Evolutionary conservation across 108 stramenopile species (phyloP), one percentile per base, ranked within the genome.

Genomic region (Stephanodiscus triporus): DNA sequence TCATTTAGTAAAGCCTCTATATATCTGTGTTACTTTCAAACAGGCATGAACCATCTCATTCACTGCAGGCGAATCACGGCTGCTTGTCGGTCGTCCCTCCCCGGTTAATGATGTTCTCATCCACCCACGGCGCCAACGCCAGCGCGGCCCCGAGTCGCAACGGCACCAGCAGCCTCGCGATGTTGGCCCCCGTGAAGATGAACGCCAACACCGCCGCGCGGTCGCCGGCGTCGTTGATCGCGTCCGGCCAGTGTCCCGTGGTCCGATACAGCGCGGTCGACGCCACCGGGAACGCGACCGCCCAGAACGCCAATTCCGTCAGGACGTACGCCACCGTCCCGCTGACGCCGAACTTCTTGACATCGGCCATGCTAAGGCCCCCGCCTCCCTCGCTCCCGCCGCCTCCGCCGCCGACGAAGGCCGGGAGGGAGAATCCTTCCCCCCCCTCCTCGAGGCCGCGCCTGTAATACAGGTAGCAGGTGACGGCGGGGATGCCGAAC

Each of bases 81-180:
- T 61, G 60, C 30, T 72, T 49, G 19, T 50, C 81, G 54, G 51
- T 22, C 36, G 59, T 57, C n/a, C 60, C 56, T 23, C 43, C 80
- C 26, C 87, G 67, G 56, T 84, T 86, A 27, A 92, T 43, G 43
- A 95, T 83, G 63, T 93, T 95, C 58, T 90, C 91, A 53, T 93
- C 90, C 2, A 95, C 95, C 95, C 95, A 95, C 0, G 95, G 95
- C n/a, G 95, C 95, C 54, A 93, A 56, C 1, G 95, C 95, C n/a
- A 95, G 55, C 0, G 95, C 95, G 24, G 89, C 95, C 42, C 95
- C 95, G 23, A 95, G 70, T 26, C 95, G 86, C 65, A 95, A 60
- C n/a, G 95, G 95, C 24, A 95, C 92, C 65, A 93, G 85, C 36
- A 88, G 66, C 30, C 95, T 82, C 0, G 95, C 95, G 60, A 95